phyloP scores from a whole-genome alignment of 2,329 filamentous ascomycete genomes.

The Lithohypha guttulata region DNA sequence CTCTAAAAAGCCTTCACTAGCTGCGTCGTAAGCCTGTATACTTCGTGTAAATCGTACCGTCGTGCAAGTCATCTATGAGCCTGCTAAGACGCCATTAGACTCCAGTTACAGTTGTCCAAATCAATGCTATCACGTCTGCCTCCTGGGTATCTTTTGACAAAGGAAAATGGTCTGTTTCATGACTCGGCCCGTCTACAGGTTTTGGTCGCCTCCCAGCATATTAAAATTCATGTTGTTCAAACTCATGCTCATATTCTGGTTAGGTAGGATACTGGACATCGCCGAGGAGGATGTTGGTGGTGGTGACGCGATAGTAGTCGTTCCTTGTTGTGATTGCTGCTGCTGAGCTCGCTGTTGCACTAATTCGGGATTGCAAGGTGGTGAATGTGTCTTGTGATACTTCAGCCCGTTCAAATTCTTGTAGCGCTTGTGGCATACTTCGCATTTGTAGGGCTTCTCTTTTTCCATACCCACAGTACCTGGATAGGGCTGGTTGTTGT shows the following conservation, averaged over 20 bases:
- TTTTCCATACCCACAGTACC: constrained; percentile 99
- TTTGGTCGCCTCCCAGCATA: background rate
- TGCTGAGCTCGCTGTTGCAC: constrained; percentile 8
- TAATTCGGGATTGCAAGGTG: constrained; percentile 79
- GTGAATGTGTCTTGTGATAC: constrained; percentile 80
- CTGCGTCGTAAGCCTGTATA: no score
- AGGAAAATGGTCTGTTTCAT: background rate
- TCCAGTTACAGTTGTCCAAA: no score
- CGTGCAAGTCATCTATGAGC: no score
- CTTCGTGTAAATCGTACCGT: no score
- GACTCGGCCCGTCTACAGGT: background rate
- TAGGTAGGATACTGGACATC: constrained; percentile 6
- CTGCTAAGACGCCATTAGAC: no score
- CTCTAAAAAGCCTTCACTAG: no score
- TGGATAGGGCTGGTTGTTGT: constrained; percentile 86
- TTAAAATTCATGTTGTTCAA: constrained; percentile 3
- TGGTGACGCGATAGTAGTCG: constrained; percentile 2
- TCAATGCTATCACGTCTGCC: constrained; percentile 1
- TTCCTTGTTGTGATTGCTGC: constrained; percentile 5
- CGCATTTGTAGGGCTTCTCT: constrained; percentile 96
- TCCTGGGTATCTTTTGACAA: constrained; percentile 4
- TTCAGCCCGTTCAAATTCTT: constrained; percentile 98
- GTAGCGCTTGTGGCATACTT: constrained; percentile 94
- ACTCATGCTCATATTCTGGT: constrained; percentile 1
- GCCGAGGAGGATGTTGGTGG: background rate